These are phyloP conservation scores for Solanum acaule DNA, from an alignment of 257 asterid species.

Conservation along the genomic window DNA sequence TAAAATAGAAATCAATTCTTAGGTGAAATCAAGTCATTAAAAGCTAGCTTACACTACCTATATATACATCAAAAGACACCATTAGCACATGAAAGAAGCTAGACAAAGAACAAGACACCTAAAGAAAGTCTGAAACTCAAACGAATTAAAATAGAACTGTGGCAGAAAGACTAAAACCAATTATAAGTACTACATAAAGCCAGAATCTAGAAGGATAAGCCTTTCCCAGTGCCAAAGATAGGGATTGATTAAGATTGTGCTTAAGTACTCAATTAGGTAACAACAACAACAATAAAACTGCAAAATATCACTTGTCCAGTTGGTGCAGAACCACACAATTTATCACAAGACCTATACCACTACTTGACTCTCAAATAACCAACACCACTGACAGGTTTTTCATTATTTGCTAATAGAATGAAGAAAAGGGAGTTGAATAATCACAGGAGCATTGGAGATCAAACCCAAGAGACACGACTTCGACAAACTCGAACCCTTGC, in stretches of 20 bases:
- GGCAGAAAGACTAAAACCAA: neutral
- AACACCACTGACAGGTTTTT: neutral
- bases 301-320: neutral
- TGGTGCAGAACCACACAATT: neutral
- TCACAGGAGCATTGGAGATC: constrained; percentile 74
- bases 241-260: neutral
- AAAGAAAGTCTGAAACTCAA: neutral
- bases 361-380: neutral
- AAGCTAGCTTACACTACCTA: neutral
- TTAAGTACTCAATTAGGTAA: neutral
- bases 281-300: neutral
- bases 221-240: neutral
- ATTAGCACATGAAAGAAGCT: neutral
- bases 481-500: constrained; percentile 66
- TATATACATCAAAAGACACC: neutral
- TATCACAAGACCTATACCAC: neutral
- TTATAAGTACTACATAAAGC: neutral
- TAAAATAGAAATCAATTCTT: neutral
- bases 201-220: neutral
- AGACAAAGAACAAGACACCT: neutral
- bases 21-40: neutral
- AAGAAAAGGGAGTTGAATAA: constrained; percentile 25
- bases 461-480: constrained; percentile 79
- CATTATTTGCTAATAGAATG: neutral
- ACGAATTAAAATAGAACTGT: neutral